phyloP scores from a whole-genome alignment of 257 asterid species.

The Rauvolfia tetraphylla region DNA sequence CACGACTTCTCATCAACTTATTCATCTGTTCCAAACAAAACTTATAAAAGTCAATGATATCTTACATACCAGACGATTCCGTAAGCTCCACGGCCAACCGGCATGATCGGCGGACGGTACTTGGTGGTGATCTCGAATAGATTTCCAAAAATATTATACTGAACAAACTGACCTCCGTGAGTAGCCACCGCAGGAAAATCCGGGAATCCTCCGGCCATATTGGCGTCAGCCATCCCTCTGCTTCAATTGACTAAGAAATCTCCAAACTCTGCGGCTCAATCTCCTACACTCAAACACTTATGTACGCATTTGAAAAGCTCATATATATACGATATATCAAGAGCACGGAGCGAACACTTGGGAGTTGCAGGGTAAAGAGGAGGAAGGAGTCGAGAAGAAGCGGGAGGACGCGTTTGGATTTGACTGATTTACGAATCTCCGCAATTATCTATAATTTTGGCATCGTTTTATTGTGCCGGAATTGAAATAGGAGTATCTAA shows the following conservation, averaged over 20 bases:
- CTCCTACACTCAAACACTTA: no score
- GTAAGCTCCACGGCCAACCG: constrained; percentile 97
- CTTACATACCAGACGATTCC: constrained; percentile 80
- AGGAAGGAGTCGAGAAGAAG: constrained; percentile 10
- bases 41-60: neutral
- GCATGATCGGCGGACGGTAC: constrained; percentile 86
- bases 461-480: neutral
- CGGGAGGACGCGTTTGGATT: constrained; percentile 10
- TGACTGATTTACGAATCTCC: neutral
- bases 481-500: no score
- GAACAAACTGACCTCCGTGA: constrained; percentile 71
- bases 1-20: neutral
- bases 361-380: constrained; percentile 8
- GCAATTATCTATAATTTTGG: neutral
- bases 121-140: constrained; percentile 70
- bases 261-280: neutral
- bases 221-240: constrained; percentile 42
- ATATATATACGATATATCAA: neutral
- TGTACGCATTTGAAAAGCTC: no score
- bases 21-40: neutral
- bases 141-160: constrained; percentile 72
- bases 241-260: neutral
- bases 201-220: constrained; percentile 41
- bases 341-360: neutral
- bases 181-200: constrained; percentile 68